Conservation (phyloP, 83 land plant genomes). For the Thuja plicata region DNA sequence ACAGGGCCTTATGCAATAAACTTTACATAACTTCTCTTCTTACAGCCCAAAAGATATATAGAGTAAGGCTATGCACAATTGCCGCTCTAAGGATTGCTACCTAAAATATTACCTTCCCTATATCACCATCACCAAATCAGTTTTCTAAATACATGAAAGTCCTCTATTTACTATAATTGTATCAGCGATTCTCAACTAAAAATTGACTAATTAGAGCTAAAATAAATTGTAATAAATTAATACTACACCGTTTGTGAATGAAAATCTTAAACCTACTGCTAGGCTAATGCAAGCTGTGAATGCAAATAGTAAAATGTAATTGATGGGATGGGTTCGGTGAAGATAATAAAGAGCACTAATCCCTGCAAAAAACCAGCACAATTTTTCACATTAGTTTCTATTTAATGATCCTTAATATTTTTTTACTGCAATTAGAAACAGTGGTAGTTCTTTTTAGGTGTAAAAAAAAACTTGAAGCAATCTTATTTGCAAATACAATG, state of each 20-base stretch:
- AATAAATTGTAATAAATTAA: neutral
- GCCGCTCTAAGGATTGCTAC: conserved; percentile 41
- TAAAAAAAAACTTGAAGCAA: too few relatives aligned
- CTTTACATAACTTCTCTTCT: conserved; percentile 22
- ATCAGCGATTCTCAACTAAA: neutral
- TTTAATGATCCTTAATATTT: too few relatives aligned
- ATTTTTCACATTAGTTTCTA: too few relatives aligned
- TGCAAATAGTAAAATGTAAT: neutral
- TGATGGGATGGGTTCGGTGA: neutral
- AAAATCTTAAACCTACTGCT: neutral
- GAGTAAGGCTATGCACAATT: conserved; percentile 38
- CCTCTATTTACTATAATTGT: neutral
- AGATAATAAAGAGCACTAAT: neutral
- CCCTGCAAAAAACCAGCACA: too few relatives aligned
- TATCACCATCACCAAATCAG: neutral
- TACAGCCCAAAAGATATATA: conserved; percentile 54
- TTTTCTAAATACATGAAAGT: neutral
- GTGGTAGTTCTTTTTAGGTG: too few relatives aligned
- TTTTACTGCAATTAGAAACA: too few relatives aligned
- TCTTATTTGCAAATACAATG: too few relatives aligned
- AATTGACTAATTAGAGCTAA: neutral
- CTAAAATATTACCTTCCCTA: conserved; percentile 53
- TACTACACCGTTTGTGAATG: neutral
- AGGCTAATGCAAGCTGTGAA: neutral
- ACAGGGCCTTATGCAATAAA: too few relatives aligned